Evolutionary conservation across 2,329 filamentous ascomycete genomes (phyloP), one percentile per base, ranked within the genome.

Genomic region (Fusarium sp.): DNA sequence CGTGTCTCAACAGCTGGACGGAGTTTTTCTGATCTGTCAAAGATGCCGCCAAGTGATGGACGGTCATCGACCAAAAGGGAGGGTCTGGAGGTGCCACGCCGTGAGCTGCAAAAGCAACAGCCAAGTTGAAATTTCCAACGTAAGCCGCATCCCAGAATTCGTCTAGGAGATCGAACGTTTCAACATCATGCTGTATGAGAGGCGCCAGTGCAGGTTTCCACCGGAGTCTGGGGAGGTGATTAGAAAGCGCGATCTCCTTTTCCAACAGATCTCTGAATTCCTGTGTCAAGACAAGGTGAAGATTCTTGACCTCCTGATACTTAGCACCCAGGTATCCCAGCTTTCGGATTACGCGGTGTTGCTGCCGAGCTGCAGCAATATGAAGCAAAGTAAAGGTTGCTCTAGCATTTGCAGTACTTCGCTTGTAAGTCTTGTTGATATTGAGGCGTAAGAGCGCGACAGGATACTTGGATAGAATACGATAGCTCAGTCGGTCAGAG

Each of bases 361-460:
- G 35, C 3, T 37, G 7, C 3, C 11, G 15, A 14, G 41, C 37
- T 25, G 61, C 68, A 12, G 66, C 61, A 16, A 62, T 14, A 19
- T 70, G 68, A 46, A 70, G 68, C 16, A 54, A 25, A 18, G 68
- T 70, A 21, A 25, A 65, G 7, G 11, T 18, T 33, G 46, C 29
- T 35, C 18, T 51, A n/a, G 27, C 23, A 14, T 25, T 37, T 6
- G 31, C 9, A 35, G 7, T 7, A 9, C 18, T 16, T 21, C 10
- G 23, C 31, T 38, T 35, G 33, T 23, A 15, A 10, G 15, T 12
- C 4, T 12, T 14, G 37, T 70, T 35, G 33, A 70, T 23, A 8
- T n/a, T 33, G 16, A 10, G 14, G 16, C 33, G 54, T 12, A 67
- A 10, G 10, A 62, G 46, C 3, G 15, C 10, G 4, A 11, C 10